A percentile compares a stretch with the other conserved stretches of the same genome.
phyloP scores from a whole-genome alignment of 1,139 yeast species.

The Fermentozyma sake region DNA sequence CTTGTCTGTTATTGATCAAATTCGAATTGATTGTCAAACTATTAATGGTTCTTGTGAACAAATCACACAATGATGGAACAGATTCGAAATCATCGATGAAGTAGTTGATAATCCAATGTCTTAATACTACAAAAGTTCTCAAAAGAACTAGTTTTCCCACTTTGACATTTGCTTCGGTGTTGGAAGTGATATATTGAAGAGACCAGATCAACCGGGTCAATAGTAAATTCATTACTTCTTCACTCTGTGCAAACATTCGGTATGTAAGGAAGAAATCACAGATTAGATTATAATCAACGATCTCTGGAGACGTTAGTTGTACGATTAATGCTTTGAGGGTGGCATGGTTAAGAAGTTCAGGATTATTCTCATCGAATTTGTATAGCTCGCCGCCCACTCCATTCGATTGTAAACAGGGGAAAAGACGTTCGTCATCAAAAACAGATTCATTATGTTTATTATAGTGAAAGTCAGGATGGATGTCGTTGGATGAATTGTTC shows the following conservation, averaged over 20 bases:
- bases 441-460: conserved; percentile 38
- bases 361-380: conserved; percentile 32
- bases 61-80: conserved; percentile 41
- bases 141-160: conserved; percentile 69
- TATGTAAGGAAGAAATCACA: conserved; percentile 86
- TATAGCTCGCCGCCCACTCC: conserved; percentile 21
- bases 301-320: conserved; percentile 73
- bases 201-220: conserved; percentile 74
- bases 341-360: conserved; percentile 36
- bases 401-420: conserved; percentile 26
- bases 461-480: conserved; percentile 25
- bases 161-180: conserved; percentile 30
- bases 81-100: conserved; percentile 64
- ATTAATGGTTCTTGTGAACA: conserved; percentile 49
- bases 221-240: conserved; percentile 56
- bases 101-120: conserved; percentile 86
- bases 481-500: too few relatives aligned
- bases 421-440: conserved; percentile 35
- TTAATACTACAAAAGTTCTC: conserved; percentile 77
- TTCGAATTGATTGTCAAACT: conserved; percentile 32
- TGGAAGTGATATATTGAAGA: conserved; percentile 40
- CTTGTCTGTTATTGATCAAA: conserved; percentile 14
- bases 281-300: conserved; percentile 71
- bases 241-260: conserved; percentile 61
- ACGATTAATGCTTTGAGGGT: conserved; percentile 56